These are phyloP conservation scores for Ophiostoma piceae DNA, from an alignment of 2,329 filamentous ascomycete genomes.

Conservation along the genomic window DNA sequence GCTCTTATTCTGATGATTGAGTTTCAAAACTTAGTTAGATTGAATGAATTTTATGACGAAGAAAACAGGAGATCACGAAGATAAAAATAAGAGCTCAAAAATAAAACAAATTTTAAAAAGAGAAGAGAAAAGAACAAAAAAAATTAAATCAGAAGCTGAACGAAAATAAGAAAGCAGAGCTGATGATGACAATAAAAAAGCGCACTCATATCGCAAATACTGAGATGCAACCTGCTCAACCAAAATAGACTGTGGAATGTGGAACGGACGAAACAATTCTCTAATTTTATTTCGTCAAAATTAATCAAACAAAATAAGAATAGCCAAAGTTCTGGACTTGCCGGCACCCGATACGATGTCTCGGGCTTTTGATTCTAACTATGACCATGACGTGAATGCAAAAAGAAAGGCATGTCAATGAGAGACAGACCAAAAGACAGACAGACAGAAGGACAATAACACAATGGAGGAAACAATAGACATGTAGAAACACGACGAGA, in stretches of 20 bases:
- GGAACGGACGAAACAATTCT: not conserved
- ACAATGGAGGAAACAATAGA: not conserved
- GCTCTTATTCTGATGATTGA: too few relatives aligned
- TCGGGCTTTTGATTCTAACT: not conserved
- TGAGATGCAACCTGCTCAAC: not conserved
- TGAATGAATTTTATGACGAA: too few relatives aligned
- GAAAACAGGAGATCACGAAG: too few relatives aligned
- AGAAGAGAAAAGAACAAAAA: not conserved
- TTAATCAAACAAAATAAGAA: constrained; percentile 10
- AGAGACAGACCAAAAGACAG: not conserved
- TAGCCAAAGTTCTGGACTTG: not conserved
- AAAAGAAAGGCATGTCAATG: not conserved
- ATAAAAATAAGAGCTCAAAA: too few relatives aligned
- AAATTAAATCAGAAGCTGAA: not conserved
- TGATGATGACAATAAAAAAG: constrained; percentile 1
- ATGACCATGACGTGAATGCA: not conserved
- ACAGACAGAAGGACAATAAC: not conserved
- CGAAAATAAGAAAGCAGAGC: constrained; percentile 1
- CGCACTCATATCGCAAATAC: too few relatives aligned
- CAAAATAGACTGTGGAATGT: not conserved
- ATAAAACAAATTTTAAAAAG: not conserved
- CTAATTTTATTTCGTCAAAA: not conserved
- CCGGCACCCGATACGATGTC: not conserved
- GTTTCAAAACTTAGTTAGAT: too few relatives aligned
- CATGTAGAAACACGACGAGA: not conserved